Conservation (phyloP, 441 rosid genomes). For the Manihot esculenta region DNA sequence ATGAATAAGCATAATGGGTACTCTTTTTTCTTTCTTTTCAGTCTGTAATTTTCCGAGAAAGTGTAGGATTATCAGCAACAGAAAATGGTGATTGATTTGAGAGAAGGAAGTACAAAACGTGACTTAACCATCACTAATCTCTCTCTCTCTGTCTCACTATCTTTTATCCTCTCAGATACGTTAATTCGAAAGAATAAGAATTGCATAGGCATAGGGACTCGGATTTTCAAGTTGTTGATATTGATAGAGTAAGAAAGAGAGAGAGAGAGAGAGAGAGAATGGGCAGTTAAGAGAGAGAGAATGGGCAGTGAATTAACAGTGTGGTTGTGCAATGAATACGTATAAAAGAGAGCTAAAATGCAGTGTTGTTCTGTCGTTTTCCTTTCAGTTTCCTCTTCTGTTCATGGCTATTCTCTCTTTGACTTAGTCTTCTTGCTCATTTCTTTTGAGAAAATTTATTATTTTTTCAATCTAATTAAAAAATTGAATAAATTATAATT, state of each 20-base stretch:
- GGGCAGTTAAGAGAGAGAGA: no score
- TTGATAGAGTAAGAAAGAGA: no score
- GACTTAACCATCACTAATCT: slow-evolving; percentile 23
- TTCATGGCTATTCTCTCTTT: slow-evolving; percentile 2
- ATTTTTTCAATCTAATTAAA: no score
- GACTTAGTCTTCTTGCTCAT: slow-evolving; percentile 10
- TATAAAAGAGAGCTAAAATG: slow-evolving; percentile 23
- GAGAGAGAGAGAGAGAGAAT: no score
- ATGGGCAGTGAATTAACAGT: no score
- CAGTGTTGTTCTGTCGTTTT: slow-evolving; percentile 31
- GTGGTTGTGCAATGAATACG: slow-evolving; percentile 24
- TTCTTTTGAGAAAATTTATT: background rate
- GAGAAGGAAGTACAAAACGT: slow-evolving; percentile 25
- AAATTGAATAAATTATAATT: no score
- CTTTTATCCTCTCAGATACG: slow-evolving; percentile 49
- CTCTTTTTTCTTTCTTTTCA: no score
- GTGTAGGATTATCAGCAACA: slow-evolving; percentile 21
- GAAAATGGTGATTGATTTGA: slow-evolving; percentile 34
- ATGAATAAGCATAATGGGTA: background rate
- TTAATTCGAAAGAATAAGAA: slow-evolving; percentile 26
- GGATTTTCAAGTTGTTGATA: slow-evolving; percentile 13
- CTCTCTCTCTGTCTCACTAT: slow-evolving; percentile 30
- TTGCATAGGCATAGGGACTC: slow-evolving; percentile 30
- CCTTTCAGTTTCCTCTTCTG: slow-evolving; percentile 30
- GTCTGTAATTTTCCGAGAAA: no score